Conservation (phyloP, 768 basidiomycete genomes). For the Lentinus tigrinus region DNA sequence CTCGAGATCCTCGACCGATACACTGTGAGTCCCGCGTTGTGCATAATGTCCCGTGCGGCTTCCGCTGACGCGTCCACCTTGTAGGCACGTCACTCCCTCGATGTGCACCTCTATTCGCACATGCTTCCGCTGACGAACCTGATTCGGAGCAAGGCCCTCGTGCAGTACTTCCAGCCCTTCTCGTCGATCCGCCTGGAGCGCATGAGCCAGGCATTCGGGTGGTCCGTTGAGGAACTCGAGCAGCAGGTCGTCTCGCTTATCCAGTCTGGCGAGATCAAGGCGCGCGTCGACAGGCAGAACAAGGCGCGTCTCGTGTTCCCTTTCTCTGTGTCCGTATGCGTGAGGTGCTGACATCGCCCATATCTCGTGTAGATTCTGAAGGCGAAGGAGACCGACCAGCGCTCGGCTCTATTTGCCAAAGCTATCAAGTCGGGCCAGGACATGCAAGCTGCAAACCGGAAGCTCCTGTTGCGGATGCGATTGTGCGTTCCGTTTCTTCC, state of each 20-base stretch:
- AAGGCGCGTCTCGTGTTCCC: conserved; percentile 49
- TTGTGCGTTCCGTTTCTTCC: conserved; percentile 49
- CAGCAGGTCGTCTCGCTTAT: conserved; percentile 76
- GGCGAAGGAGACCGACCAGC: conserved; percentile 76
- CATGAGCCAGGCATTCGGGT: conserved; percentile 87
- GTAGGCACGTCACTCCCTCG: conserved; percentile 75
- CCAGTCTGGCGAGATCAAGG: conserved; percentile 73
- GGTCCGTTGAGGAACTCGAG: conserved; percentile 70
- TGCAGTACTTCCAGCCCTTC: conserved; percentile 92
- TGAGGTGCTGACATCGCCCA: neutral
- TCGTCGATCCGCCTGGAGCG: conserved; percentile 76
- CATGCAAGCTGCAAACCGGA: conserved; percentile 72
- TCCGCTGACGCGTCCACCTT: neutral
- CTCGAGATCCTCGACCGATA: conserved; percentile 71
- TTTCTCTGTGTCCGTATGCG: neutral
- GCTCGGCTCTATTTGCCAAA: conserved; percentile 72
- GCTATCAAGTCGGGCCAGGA: conserved; percentile 73
- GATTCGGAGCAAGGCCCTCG: conserved; percentile 75
- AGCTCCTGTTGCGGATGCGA: conserved; percentile 78
- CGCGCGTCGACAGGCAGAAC: conserved; percentile 85
- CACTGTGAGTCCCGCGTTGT: conserved; percentile 45
- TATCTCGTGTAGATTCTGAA: conserved; percentile 58
- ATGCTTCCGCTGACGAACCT: conserved; percentile 60
- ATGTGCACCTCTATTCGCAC: conserved; percentile 75
- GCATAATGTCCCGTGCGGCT: conserved; percentile 5